A percentile compares a stretch with the other conserved stretches of the same genome.
These are phyloP conservation scores for Ogataea corticis DNA, from an alignment of 805 yeast genomes.

Conservation along the genomic window DNA sequence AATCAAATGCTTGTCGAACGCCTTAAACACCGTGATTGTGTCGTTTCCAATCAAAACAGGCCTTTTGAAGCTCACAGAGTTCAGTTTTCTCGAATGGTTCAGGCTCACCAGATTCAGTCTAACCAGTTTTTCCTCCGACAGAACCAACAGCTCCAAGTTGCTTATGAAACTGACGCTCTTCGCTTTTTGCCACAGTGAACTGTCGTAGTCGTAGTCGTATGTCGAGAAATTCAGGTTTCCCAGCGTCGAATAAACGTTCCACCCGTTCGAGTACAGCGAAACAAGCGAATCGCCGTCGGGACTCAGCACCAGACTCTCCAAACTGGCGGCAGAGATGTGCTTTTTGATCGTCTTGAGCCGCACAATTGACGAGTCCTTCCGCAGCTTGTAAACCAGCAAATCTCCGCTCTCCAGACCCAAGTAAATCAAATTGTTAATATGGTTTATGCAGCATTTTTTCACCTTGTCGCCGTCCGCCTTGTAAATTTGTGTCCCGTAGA, in stretches of 20 bases:
- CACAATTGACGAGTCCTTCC: conserved; percentile 32
- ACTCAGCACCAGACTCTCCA: conserved; percentile 29
- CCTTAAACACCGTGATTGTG: conserved; percentile 45
- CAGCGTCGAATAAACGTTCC: conserved; percentile 48
- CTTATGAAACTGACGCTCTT: conserved; percentile 21
- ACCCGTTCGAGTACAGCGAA: conserved; percentile 38
- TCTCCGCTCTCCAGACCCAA: conserved; percentile 40
- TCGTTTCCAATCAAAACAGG: conserved; percentile 45
- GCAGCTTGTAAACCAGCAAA: conserved; percentile 38
- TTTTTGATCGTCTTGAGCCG: conserved; percentile 35
- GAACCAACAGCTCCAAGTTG: conserved; percentile 37
- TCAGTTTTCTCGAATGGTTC: conserved; percentile 27
- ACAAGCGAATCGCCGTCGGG: conserved; percentile 33
- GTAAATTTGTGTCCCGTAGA: conserved; percentile 29
- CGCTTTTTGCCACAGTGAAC: conserved; percentile 22
- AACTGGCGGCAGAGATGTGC: conserved; percentile 36
- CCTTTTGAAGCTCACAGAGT: conserved; percentile 31
- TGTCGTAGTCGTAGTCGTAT: conserved; percentile 37
- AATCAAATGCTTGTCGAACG: conserved; percentile 44
- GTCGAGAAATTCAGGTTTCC: conserved; percentile 48
- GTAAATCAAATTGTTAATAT: conserved; percentile 41
- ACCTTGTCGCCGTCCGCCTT: conserved; percentile 17
- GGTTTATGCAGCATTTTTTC: conserved; percentile 38
- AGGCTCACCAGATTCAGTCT: conserved; percentile 24
- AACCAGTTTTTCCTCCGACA: conserved; percentile 32